Base-by-base conservation (phyloP, 495 filamentous ascomycete genomes). In the Talaromyces liani region DNA sequence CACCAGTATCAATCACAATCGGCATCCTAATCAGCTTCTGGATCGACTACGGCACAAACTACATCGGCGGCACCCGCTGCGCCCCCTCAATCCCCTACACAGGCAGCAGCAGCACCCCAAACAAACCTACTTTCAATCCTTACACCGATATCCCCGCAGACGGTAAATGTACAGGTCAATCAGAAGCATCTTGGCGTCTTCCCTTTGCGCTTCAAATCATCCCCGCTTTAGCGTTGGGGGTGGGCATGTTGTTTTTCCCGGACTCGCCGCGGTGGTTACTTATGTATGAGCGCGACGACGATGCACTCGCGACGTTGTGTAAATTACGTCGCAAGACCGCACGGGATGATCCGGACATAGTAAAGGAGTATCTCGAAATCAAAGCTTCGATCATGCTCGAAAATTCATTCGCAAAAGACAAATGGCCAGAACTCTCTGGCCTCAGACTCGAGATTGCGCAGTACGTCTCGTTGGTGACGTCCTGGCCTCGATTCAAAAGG, bases 21-120 rank as follows among this genome's bases (percentile, higher is more conserved):
- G 91, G 91, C 27, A 93, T 96, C 73, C 84, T 94, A 79, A 74
- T 92, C 34, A 85, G 83, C 65, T 94, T 92, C 77, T 95, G 91
- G 90, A 90, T 92, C 66, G 85, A 91, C 72, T 91, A 91, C 62
- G 73, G 71, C 20, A 72, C 76, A 18, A 77, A 78, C 63, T 73
- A 75, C 33, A 75, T 78, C 55, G 76, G 75, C n/a, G 75, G 76
- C 12, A 70, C 73, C 0, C 68, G 74, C 14, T 80, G 75, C 25
- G 73, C 76, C 36, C 76, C 73, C 14, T 65, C 71, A 51, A 66
- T 75, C 45, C 72, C 74, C 12, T 92, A 84, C 72, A 92, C 91
- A 57, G 91, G 91, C n/a, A 88, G 88, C 6, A 27, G 27, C 27
- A 27, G 2, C 27, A 88, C 84, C 7, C 73, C 78, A 4, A 68